Percentiles rank a stretch among this genome's conserved stretches.
These are phyloP conservation scores for Viola odorata DNA, from an alignment of 345 rosid genomes.

Conservation along the genomic window DNA sequence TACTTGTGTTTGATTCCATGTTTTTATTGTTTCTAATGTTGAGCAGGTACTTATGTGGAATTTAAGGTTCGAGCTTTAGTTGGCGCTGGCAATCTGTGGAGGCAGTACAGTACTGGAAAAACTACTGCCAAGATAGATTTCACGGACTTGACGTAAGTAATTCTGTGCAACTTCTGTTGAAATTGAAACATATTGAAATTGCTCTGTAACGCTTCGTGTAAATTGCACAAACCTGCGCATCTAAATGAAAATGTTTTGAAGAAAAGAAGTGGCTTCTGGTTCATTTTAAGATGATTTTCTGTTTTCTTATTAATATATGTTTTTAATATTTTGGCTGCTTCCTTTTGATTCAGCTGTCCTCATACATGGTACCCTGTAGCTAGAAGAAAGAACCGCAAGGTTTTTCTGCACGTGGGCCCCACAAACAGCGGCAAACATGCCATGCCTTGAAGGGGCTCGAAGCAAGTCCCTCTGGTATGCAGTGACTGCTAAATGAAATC, in stretches of 20 bases:
- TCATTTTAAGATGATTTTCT: not conserved
- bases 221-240: not conserved
- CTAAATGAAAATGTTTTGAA: not conserved
- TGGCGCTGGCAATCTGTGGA: constrained; percentile 22
- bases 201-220: not conserved
- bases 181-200: not conserved
- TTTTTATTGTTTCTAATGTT: constrained; percentile 25
- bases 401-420: constrained; percentile 85
- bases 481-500: not conserved
- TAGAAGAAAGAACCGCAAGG: constrained; percentile 70
- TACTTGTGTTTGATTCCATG: not conserved
- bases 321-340: not conserved
- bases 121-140: constrained; percentile 44
- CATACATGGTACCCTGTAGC: constrained; percentile 86
- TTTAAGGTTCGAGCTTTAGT: constrained; percentile 20
- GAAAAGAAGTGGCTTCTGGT: not conserved
- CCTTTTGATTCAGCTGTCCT: constrained; percentile 48
- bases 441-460: constrained; percentile 71
- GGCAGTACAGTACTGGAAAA: constrained; percentile 34
- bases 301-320: not conserved
- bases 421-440: constrained; percentile 91
- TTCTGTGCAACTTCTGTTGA: not conserved
- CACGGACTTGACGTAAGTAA: constrained; percentile 72
- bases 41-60: constrained; percentile 33
- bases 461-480: constrained; percentile 70